Conservation (phyloP, 2,329 filamentous ascomycete genomes). For the Alternaria triticina region DNA sequence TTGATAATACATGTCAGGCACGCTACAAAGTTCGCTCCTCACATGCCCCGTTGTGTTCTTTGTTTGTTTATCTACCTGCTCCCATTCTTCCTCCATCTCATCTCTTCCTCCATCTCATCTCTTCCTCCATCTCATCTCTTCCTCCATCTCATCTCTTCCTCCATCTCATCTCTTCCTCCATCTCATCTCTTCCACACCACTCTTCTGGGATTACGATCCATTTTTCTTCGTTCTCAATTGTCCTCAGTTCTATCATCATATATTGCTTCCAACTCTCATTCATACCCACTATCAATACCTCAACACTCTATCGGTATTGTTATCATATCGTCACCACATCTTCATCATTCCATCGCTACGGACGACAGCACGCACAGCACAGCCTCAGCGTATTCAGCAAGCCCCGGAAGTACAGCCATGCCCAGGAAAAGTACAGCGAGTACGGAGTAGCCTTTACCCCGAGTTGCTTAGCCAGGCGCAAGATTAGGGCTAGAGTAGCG, state of each 20-base stretch:
- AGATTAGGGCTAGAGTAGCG: slow-evolving; percentile 2
- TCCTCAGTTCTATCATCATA: neutral
- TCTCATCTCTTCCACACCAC: neutral
- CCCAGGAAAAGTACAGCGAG: neutral
- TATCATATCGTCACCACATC: neutral
- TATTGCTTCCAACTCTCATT: neutral
- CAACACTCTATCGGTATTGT: neutral
- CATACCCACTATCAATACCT: neutral
- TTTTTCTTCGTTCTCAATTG: neutral
- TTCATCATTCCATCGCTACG: neutral
- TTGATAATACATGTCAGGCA: neutral
- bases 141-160: neutral
- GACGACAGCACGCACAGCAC: neutral
- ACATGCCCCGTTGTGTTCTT: neutral
- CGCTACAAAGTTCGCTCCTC: neutral
- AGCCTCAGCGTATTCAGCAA: neutral
- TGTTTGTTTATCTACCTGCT: neutral
- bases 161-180: too few relatives aligned
- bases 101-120: too few relatives aligned
- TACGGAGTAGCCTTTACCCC: neutral
- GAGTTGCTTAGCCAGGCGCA: neutral
- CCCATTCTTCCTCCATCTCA: neutral
- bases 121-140: neutral
- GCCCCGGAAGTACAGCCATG: too few relatives aligned
- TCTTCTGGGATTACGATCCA: neutral